Evolutionary conservation across 805 yeast species (phyloP), one percentile per base, ranked within the genome.

Genomic region (Ogataea kodamae): DNA sequence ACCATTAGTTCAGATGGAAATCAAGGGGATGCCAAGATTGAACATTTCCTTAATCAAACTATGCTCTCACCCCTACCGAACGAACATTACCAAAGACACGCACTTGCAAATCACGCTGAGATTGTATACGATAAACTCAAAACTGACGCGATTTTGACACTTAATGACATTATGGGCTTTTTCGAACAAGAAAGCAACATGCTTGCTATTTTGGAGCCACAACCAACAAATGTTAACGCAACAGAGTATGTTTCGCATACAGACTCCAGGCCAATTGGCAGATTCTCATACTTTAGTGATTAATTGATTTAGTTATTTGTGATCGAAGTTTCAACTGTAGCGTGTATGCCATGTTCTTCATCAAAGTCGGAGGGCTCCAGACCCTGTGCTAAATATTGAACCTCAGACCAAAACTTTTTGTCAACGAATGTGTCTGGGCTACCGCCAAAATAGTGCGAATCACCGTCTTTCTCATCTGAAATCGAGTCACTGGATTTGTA

Each of bases 1-100:
- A 61, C 67, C 1, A 26, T 71, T 3, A 56, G 71, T 5, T 68
- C 68, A n/a, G 26, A 37, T 7, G 76, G 76, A 3, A 71, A 72
- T 43, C 54, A 60, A 40, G 78, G 78, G 1, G 42, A 45, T n/a
- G 77, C 75, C 6, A 33, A 48, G 3, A 45, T 59, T 20, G 50
- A 57, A 46, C 47, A 67, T 61, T 33, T 55, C 40, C 40, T 69
- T 42, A 50, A 54, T 14, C 31, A 53, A 27, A 33, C 40, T 10
- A 43, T 52, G 37, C 37, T 33, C 18, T 28, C 25, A 18, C 50
- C 50, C 13, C 42, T 50, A 3, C 56, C 58, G 18, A 39, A 45
- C 8, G 20, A 24, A 23, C 17, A 32, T 5, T 62, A 54, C 42
- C 40, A 47, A 6, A 48, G 68, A 40, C 54, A 51, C 24, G 64